Percentiles rank a stretch among this genome's conserved stretches.
Conservation (phyloP, 1,139 yeast species). For the Geotrichum phurueaensis region DNA sequence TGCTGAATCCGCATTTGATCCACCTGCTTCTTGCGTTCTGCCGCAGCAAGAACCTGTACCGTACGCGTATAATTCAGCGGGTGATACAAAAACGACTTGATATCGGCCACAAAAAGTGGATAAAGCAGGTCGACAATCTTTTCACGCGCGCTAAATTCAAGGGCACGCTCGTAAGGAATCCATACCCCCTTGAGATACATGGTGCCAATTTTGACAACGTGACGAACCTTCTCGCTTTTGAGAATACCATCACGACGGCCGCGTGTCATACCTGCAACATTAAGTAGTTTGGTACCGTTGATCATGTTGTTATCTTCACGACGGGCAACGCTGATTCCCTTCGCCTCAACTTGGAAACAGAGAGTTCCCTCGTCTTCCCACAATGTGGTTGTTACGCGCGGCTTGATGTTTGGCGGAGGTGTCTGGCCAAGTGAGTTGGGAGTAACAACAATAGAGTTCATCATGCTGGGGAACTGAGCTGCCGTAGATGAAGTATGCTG, state of each 20-base stretch:
- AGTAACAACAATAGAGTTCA: constrained; percentile 26
- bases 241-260: constrained; percentile 82
- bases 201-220: constrained; percentile 91
- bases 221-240: constrained; percentile 80
- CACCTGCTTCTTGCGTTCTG: constrained; percentile 31
- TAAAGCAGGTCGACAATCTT: constrained; percentile 78
- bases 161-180: constrained; percentile 93
- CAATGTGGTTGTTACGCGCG: constrained; percentile 87
- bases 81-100: constrained; percentile 33
- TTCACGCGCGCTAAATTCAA: constrained; percentile 84
- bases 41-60: constrained; percentile 36
- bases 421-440: constrained; percentile 28
- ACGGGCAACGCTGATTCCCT: constrained; percentile 46
- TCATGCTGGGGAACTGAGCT: constrained; percentile 33
- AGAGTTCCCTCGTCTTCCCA: constrained; percentile 96
- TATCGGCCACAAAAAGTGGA: constrained; percentile 79
- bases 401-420: constrained; percentile 53
- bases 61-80: constrained; percentile 35
- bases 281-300: constrained; percentile 52
- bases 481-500: constrained; percentile 33
- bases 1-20: constrained; percentile 23
- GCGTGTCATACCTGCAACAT: constrained; percentile 53
- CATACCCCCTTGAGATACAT: constrained; percentile 97
- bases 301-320: constrained; percentile 49
- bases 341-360: constrained; percentile 65